phyloP scores from a whole-genome alignment of 345 rosid genomes.

The Eucalyptus polybractea region DNA sequence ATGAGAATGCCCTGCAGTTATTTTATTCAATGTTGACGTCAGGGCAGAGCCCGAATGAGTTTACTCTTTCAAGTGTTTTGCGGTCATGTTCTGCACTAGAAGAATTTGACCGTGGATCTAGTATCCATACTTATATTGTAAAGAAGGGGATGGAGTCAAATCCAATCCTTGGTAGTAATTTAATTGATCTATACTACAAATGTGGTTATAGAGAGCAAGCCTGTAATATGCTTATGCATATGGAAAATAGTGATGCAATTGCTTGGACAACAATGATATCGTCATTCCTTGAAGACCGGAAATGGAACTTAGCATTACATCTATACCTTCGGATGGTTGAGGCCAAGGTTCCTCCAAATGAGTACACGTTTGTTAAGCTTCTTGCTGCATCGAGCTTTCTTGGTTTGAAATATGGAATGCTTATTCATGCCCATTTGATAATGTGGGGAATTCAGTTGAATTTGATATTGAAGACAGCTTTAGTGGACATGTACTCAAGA shows the following conservation, averaged over 20 bases:
- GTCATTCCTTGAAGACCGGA: slow-evolving; percentile 25
- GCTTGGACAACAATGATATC: slow-evolving; percentile 68
- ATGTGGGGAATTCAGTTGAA: slow-evolving; percentile 31
- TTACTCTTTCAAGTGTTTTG: slow-evolving; percentile 50
- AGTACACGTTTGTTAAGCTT: slow-evolving; percentile 49
- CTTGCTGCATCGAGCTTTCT: slow-evolving; percentile 26
- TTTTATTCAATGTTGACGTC: slow-evolving; percentile 30
- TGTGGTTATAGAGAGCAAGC: slow-evolving; percentile 26
- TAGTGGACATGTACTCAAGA: slow-evolving; percentile 46
- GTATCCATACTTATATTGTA: slow-evolving; percentile 27
- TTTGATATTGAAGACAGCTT: slow-evolving; percentile 51
- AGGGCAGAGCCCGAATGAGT: slow-evolving; percentile 35
- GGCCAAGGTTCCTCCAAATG: slow-evolving; percentile 40
- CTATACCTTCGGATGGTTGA: slow-evolving; percentile 38
- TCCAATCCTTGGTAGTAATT: slow-evolving; percentile 20
- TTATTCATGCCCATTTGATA: slow-evolving; percentile 39
- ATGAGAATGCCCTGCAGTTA: slow-evolving; percentile 20
- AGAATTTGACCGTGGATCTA: slow-evolving; percentile 20
- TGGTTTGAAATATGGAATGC: slow-evolving; percentile 34
- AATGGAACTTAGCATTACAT: slow-evolving; percentile 33
- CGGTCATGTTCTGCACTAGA: slow-evolving; percentile 37
- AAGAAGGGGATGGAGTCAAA: slow-evolving; percentile 47
- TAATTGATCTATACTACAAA: slow-evolving; percentile 55
- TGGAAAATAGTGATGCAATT: slow-evolving; percentile 32
- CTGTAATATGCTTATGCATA: slow-evolving; percentile 15